These are phyloP conservation scores for Colletotrichum musicola DNA, from an alignment of 2,329 filamentous ascomycete genomes.

Conservation along the genomic window DNA sequence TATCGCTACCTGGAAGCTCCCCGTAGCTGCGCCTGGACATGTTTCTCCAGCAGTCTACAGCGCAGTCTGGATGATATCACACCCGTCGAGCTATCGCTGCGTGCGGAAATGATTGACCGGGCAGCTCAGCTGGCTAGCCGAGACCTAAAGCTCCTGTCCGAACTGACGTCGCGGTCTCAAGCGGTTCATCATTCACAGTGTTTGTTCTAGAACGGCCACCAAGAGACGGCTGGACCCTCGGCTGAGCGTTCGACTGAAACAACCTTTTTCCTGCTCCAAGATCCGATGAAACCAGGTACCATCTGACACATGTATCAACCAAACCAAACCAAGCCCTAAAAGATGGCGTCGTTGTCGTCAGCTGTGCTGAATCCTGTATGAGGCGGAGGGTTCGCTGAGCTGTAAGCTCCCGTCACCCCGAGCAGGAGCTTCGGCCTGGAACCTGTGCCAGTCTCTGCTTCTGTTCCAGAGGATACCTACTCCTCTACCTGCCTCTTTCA, in stretches of 20 bases:
- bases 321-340: neutral
- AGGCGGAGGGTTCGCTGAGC: no score
- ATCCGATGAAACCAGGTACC: conserved; percentile 29
- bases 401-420: neutral
- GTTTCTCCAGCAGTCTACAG: conserved; percentile 23
- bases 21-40: conserved; percentile 3
- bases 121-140: neutral
- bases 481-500: no score
- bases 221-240: neutral
- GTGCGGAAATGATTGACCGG: conserved; percentile 10
- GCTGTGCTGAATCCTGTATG: neutral
- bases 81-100: conserved; percentile 9
- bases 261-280: conserved; percentile 4
- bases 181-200: neutral
- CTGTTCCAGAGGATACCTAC: no score
- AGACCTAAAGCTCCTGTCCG: neutral
- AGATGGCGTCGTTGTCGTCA: neutral
- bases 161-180: conserved; percentile 1
- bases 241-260: conserved; percentile 15
- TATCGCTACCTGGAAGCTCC: conserved; percentile 4
- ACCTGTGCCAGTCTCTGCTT: no score
- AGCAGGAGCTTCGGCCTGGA: neutral
- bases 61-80: conserved; percentile 18
- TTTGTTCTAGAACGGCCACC: neutral
- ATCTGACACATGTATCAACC: conserved; percentile 10